Base-by-base conservation (phyloP, 2,329 filamentous ascomycete species). In the Neofusicoccum kwambonambiense region DNA sequence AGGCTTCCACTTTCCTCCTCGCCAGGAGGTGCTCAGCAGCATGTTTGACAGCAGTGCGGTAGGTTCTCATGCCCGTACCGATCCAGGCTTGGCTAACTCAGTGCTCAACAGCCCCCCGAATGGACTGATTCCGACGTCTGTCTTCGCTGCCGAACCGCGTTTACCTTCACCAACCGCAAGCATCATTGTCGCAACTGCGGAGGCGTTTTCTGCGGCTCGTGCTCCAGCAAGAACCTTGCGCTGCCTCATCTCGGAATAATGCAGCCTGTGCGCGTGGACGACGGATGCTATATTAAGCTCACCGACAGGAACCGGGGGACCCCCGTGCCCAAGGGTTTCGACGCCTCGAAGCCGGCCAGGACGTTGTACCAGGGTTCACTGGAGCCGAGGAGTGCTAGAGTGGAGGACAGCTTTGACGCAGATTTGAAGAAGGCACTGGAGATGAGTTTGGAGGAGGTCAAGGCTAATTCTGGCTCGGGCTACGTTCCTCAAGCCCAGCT, bases 51-150 rank as follows among this genome's bases (percentile, higher is more conserved):
- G 93, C 75, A 97, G 90, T 73, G 95, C 95, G 67, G 92, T 96
- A 86, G 76, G 90, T 31, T 12, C 12, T 1, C 9, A 6, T 1
- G 13, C 13, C 5, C 2, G 27, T 13, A 31, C 15, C 39, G 11
- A 8, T 12, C 5, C 1, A 12, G 17, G 1, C 22, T 31, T 22
- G 12, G 12, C 62, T 64, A n/a, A 64, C 27, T 5, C 4, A 7
- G 12, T 17, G 4, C 17, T 22, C n/a, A 3, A 63, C 71, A 96
- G 89, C 95, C 95, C 9, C 95, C 95, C 0, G 95, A 99, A 79
- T 99, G 95, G 95, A 89, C 89, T 58, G 95, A 99, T 79, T 97
- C 94, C 11, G 95, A 99, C 73, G 94, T 99, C 37, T 99, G 95
- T 77, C 97, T 99, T 93, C 90, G 95, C 75, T 99, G 95, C 77